Percentiles rank a stretch among this genome's conserved stretches.
These are phyloP conservation scores for Sporormia fimetaria DNA, from an alignment of 495 filamentous ascomycete species.

Conservation along the genomic window DNA sequence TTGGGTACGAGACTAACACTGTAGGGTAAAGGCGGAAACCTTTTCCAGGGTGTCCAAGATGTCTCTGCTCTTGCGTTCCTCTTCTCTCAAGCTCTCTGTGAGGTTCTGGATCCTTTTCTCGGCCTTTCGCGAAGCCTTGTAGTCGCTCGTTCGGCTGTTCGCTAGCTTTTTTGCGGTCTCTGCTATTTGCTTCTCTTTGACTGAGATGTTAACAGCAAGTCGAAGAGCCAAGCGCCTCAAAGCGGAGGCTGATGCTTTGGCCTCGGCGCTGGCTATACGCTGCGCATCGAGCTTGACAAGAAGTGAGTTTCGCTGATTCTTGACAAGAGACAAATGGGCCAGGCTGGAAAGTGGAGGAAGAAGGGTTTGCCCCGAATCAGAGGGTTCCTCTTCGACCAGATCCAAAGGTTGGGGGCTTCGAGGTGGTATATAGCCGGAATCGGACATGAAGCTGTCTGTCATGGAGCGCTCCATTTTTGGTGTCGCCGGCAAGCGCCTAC, in stretches of 20 bases:
- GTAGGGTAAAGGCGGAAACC: conserved; percentile 17
- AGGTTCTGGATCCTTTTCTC: conserved; percentile 18
- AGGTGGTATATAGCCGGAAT: neutral
- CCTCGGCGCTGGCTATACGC: conserved; percentile 15
- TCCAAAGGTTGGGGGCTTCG: neutral
- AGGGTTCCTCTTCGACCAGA: conserved; percentile 1
- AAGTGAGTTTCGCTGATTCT: conserved; percentile 19
- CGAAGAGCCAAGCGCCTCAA: conserved; percentile 20
- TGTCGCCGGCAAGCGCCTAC: neutral
- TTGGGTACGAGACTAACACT: conserved; percentile 11
- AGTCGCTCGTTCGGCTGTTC: conserved; percentile 15
- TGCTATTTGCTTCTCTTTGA: conserved; percentile 24
- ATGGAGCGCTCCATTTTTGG: neutral
- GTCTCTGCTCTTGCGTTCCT: conserved; percentile 16
- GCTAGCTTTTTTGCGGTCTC: conserved; percentile 12
- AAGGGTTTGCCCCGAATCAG: neutral
- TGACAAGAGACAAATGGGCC: conserved; percentile 21
- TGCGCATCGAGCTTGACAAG: conserved; percentile 10
- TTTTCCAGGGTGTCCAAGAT: conserved; percentile 21
- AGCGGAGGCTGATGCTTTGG: conserved; percentile 12
- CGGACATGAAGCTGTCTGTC: neutral
- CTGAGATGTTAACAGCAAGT: conserved; percentile 24
- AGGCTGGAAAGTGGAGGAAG: conserved; percentile 14
- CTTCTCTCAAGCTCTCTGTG: conserved; percentile 10
- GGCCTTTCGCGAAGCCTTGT: conserved; percentile 8